Percentiles rank a stretch among this genome's conserved stretches.
Evolutionary conservation across 306 rosid genomes (phyloP).

Genomic region (Crataegus laevigata): DNA sequence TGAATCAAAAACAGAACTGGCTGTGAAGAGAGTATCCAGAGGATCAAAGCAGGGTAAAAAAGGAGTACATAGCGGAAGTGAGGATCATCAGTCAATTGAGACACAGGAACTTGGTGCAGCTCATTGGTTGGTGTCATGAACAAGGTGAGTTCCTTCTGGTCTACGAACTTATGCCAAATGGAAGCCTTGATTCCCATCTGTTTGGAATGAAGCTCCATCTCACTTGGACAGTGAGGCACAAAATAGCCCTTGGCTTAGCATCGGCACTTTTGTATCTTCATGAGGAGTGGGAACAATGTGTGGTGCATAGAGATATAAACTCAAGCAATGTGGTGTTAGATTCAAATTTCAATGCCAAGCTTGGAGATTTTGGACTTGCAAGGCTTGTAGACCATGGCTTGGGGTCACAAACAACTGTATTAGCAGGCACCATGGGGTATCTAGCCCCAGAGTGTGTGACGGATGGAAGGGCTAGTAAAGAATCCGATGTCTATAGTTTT

Average conservation of each 20-base stretch:
- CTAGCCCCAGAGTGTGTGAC: conserved; percentile 67
- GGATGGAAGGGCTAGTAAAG: conserved; percentile 66
- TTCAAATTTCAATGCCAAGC: conserved; percentile 57
- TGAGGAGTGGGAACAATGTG: conserved; percentile 83
- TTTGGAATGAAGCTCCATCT: conserved; percentile 36
- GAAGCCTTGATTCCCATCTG: conserved; percentile 74
- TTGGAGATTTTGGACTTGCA: conserved; percentile 78
- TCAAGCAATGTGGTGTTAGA: conserved; percentile 73
- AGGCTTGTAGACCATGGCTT: conserved; percentile 61
- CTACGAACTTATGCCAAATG: conserved; percentile 63
- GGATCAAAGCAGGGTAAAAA: conserved; percentile 68
- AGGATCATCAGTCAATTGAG: conserved; percentile 57
- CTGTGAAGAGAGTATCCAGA: conserved; percentile 64
- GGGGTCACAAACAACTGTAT: conserved; percentile 63
- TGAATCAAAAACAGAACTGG: conserved; percentile 37
- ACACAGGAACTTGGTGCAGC: conserved; percentile 68
- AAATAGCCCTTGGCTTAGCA: conserved; percentile 54
- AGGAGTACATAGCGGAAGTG: conserved; percentile 67
- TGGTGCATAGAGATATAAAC: conserved; percentile 72
- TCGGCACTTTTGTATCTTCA: conserved; percentile 62
- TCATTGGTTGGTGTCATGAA: conserved; percentile 78
- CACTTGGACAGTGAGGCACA: conserved; percentile 48
- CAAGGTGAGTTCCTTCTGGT: conserved; percentile 60
- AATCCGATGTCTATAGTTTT: conserved; percentile 64
- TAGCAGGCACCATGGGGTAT: conserved; percentile 76